Evolutionary conservation across 164 flowering plant species (phyloP).

Genomic region (Magnolia officinalis): DNA sequence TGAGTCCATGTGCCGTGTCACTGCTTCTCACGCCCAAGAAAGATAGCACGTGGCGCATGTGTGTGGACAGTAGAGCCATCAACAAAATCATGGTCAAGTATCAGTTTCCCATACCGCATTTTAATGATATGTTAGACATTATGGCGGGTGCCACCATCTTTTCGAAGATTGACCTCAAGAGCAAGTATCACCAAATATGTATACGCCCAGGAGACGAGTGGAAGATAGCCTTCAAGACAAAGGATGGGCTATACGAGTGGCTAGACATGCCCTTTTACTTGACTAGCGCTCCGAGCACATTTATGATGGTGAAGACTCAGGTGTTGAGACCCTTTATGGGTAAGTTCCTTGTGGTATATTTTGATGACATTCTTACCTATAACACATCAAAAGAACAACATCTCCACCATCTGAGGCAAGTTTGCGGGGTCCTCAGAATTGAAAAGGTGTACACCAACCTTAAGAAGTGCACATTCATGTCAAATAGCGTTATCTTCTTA

Average conservation of each 20-base stretch:
- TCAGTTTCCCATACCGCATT: neutral
- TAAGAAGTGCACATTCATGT: too few relatives aligned
- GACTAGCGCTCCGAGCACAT: constrained; percentile 1
- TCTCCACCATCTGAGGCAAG: too few relatives aligned
- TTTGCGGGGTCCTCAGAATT: too few relatives aligned
- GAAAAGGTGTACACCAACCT: too few relatives aligned
- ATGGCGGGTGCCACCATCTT: neutral
- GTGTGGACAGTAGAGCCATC: constrained; percentile 1
- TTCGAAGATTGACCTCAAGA: neutral
- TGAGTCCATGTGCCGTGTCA: neutral
- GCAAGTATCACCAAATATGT: neutral
- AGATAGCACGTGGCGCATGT: neutral
- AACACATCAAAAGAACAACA: too few relatives aligned
- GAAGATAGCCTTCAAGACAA: neutral
- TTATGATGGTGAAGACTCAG: neutral
- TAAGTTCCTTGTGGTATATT: too few relatives aligned
- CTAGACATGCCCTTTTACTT: neutral
- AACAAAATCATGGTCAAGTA: neutral
- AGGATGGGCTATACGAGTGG: neutral
- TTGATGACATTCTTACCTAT: too few relatives aligned
- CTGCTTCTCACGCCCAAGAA: neutral
- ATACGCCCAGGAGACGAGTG: constrained; percentile 4
- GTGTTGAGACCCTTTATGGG: too few relatives aligned
- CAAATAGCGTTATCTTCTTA: too few relatives aligned
- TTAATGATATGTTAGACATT: neutral